These are phyloP conservation scores for Zygosaccharomyces sapae DNA, from an alignment of 1,139 yeast genomes.

Conservation along the genomic window DNA sequence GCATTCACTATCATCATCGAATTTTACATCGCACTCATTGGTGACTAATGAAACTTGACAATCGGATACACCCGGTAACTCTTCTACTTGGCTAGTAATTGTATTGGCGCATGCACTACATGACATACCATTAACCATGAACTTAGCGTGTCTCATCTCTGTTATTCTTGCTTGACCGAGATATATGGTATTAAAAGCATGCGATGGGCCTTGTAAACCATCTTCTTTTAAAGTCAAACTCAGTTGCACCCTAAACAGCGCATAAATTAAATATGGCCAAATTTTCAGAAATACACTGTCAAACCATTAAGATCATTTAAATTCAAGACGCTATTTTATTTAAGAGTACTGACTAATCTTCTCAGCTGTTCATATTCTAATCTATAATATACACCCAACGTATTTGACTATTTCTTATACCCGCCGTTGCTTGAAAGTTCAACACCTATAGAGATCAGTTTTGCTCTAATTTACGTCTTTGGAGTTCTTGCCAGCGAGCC, in stretches of 20 bases:
- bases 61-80: constrained; percentile 45
- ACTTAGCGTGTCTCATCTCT: constrained; percentile 16
- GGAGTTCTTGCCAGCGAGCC: constrained; percentile 87
- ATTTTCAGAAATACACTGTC: no score
- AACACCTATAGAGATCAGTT: constrained; percentile 36
- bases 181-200: not conserved
- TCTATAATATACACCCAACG: constrained; percentile 1
- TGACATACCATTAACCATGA: constrained; percentile 67
- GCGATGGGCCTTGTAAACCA: constrained; percentile 1
- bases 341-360: not conserved
- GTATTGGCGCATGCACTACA: constrained; percentile 77
- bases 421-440: constrained; percentile 32
- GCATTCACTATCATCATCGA: constrained; percentile 36
- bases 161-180: not conserved
- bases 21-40: constrained; percentile 60
- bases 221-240: constrained; percentile 1
- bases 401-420: constrained; percentile 20
- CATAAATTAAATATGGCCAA: not conserved
- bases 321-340: no score
- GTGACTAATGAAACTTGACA: constrained; percentile 70
- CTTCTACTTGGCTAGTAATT: constrained; percentile 51
- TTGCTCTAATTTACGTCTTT: constrained; percentile 55
- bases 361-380: not conserved
- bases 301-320: no score
- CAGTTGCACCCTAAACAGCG: constrained; percentile 4